Evolutionary conservation across 2,329 filamentous ascomycete genomes (phyloP).

Genomic region (Calonectria hawksworthii): DNA sequence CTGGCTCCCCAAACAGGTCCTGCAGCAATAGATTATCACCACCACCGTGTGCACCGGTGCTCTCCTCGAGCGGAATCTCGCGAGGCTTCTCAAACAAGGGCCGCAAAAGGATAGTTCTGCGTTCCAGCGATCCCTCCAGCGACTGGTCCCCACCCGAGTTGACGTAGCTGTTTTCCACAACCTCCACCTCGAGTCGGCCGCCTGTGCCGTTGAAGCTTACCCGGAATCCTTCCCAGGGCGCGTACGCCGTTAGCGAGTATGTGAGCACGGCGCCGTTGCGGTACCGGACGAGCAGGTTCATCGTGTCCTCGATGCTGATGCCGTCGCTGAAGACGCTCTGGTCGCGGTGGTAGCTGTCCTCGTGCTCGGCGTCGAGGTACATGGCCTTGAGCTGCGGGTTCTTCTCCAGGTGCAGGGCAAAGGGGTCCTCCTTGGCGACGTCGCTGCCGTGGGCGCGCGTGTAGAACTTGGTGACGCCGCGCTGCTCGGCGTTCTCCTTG

Average conservation of each 20-base stretch:
- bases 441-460: constrained; percentile 64
- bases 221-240: constrained; percentile 73
- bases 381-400: constrained; percentile 66
- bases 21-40: constrained; percentile 70
- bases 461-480: constrained; percentile 67
- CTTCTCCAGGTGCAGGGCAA: constrained; percentile 67
- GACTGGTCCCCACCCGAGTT: constrained; percentile 72
- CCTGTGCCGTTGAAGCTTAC: constrained; percentile 71
- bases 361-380: constrained; percentile 74
- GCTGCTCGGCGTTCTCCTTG: constrained; percentile 70
- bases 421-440: constrained; percentile 67
- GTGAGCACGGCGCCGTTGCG: constrained; percentile 69
- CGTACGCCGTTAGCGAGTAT: constrained; percentile 72
- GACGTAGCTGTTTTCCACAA: constrained; percentile 73
- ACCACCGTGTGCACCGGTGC: constrained; percentile 70
- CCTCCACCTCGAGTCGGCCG: constrained; percentile 71
- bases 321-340: constrained; percentile 75
- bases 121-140: constrained; percentile 66
- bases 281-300: constrained; percentile 72
- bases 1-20: constrained; percentile 69
- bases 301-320: constrained; percentile 75
- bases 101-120: constrained; percentile 59
- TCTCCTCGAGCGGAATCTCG: constrained; percentile 66
- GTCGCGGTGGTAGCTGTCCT: constrained; percentile 73
- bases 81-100: constrained; percentile 69